Percentiles rank a stretch among this genome's conserved stretches.
Evolutionary conservation across 306 rosid genomes (phyloP).

Genomic region (Alnus glutinosa): DNA sequence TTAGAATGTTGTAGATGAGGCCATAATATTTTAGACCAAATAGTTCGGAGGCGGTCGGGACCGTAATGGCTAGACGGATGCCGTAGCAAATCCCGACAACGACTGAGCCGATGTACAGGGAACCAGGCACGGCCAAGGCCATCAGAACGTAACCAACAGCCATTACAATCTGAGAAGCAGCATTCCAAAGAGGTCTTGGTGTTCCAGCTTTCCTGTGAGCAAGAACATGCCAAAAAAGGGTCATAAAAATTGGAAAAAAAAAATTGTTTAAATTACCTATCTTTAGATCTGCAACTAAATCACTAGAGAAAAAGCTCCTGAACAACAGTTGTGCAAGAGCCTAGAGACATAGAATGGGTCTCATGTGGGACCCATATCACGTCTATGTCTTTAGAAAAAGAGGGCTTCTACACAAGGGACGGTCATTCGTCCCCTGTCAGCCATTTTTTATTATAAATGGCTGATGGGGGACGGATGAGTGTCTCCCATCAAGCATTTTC

Average conservation of each 20-base stretch:
- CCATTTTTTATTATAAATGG: too few relatives aligned
- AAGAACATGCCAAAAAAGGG: neutral
- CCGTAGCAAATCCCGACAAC: slow-evolving; percentile 86
- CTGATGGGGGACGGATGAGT: too few relatives aligned
- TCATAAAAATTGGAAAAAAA: neutral
- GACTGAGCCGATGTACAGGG: slow-evolving; percentile 71
- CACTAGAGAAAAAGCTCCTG: too few relatives aligned
- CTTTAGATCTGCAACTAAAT: neutral
- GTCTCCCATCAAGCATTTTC: too few relatives aligned
- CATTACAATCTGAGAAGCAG: slow-evolving; percentile 83
- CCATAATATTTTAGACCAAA: slow-evolving; percentile 89
- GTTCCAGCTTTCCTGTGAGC: slow-evolving; percentile 55
- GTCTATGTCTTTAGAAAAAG: too few relatives aligned
- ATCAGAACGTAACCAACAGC: slow-evolving; percentile 69
- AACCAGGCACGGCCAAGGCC: slow-evolving; percentile 81
- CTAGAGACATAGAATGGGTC: too few relatives aligned
- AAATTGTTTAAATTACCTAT: neutral
- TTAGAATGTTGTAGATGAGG: slow-evolving; percentile 75
- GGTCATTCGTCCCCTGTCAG: too few relatives aligned
- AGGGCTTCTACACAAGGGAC: too few relatives aligned
- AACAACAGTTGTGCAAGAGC: too few relatives aligned
- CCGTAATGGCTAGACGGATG: slow-evolving; percentile 71
- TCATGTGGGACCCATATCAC: too few relatives aligned
- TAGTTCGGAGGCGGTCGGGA: slow-evolving; percentile 74
- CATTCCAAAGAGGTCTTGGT: slow-evolving; percentile 80